phyloP scores from a whole-genome alignment of 371 early-diverging fungal species.

The Mucor irregularis region DNA sequence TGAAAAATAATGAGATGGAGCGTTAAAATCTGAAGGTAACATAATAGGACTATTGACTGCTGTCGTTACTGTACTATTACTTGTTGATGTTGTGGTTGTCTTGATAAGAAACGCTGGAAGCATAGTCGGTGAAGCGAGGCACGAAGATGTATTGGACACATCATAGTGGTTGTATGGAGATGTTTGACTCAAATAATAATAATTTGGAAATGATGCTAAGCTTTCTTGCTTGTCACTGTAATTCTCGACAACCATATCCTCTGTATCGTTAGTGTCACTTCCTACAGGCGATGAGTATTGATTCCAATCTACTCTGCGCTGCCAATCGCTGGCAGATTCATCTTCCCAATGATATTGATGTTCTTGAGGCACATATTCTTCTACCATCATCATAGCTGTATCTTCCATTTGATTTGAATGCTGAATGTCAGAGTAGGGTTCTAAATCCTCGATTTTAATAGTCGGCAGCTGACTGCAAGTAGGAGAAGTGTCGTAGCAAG shows the following conservation, averaged over 20 bases:
- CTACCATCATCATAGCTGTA: constrained; percentile 6
- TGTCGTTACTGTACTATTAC: constrained; percentile 6
- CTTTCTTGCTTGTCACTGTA: not conserved
- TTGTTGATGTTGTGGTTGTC: not conserved
- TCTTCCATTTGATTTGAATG: not conserved
- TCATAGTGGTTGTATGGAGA: not conserved
- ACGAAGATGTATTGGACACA: not conserved
- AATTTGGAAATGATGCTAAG: not conserved
- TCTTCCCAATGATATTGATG: not conserved
- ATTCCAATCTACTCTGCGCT: constrained; percentile 14
- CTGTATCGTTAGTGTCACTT: not conserved
- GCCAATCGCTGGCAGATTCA: constrained; percentile 8
- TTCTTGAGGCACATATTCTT: constrained; percentile 5
- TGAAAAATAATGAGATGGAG: constrained; percentile 1
- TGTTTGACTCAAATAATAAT: not conserved
- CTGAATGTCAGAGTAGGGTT: not conserved
- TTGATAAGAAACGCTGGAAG: constrained; percentile 11
- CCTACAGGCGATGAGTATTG: constrained; percentile 9
- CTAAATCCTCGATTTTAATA: constrained; percentile 5
- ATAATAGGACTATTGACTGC: constrained; percentile 13
- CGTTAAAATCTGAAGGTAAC: not conserved
- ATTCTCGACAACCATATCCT: not conserved
- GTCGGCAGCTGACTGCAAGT: not conserved
- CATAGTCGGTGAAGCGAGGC: constrained; percentile 4
- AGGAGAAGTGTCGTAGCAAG: constrained; percentile 8